phyloP scores from a whole-genome alignment of 805 yeast genomes.

The Lipomyces kockii region DNA sequence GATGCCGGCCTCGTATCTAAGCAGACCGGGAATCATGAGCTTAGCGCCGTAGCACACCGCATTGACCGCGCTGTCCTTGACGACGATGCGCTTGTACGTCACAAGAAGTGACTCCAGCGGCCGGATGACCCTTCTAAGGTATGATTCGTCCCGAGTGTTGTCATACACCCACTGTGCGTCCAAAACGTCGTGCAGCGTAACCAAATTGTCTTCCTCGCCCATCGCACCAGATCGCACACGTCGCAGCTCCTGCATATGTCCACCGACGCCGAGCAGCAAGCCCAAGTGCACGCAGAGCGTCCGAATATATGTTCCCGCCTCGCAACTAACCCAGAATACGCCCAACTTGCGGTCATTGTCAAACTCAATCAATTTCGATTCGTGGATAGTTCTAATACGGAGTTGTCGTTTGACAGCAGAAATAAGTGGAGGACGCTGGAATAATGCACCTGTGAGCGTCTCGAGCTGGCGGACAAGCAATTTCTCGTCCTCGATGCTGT shows the following conservation, averaged over 20 bases:
- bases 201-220: conserved; percentile 86
- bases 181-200: conserved; percentile 93
- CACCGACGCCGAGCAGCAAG: conserved; percentile 98
- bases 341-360: conserved; percentile 96
- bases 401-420: conserved; percentile 99
- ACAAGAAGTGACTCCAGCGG: conserved; percentile 92
- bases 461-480: conserved; percentile 86
- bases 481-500: conserved; percentile 86
- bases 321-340: conserved; percentile 99
- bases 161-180: conserved; percentile 99
- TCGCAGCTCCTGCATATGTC: conserved; percentile 99
- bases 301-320: conserved; percentile 99
- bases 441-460: conserved; percentile 95
- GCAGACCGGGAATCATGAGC: conserved; percentile 96
- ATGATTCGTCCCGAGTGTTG: conserved; percentile 95
- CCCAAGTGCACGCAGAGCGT: conserved; percentile 98
- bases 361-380: conserved; percentile 91
- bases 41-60: conserved; percentile 99
- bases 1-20: conserved; percentile 96
- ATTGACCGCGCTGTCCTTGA: conserved; percentile 92
- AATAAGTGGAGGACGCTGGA: conserved; percentile 98
- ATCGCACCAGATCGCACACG: conserved; percentile 98
- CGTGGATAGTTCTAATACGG: conserved; percentile 97
- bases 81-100: conserved; percentile 97
- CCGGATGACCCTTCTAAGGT: conserved; percentile 88